A percentile compares a stretch with the other conserved stretches of the same genome.
phyloP scores from a whole-genome alignment of 345 rosid species.

The Sonneratia caseolaris region DNA sequence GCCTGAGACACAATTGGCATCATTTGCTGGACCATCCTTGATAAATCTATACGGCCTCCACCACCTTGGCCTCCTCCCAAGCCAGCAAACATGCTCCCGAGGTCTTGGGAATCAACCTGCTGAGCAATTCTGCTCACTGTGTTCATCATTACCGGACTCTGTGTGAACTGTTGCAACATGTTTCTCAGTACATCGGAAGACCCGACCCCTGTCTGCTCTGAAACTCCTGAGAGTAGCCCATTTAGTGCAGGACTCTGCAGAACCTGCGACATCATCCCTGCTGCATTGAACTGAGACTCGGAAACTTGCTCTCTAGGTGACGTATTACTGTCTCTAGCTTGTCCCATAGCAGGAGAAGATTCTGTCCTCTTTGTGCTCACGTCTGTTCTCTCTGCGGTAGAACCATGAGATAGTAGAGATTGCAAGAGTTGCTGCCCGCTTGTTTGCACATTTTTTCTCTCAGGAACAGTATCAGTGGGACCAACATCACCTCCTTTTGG shows the following conservation, averaged over 20 bases:
- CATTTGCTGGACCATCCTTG: conserved; percentile 86
- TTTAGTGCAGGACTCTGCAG: conserved; percentile 55
- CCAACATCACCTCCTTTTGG: conserved; percentile 30
- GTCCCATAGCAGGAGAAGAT: conserved; percentile 9
- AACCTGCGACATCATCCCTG: conserved; percentile 60
- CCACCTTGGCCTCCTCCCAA: conserved; percentile 44
- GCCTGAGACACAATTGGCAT: conserved; percentile 94
- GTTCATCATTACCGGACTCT: conserved; percentile 76
- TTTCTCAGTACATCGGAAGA: conserved; percentile 72
- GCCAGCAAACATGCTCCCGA: conserved; percentile 67
- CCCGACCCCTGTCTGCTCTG: conserved; percentile 69
- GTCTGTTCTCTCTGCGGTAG: conserved; percentile 18
- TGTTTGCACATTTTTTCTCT: conserved; percentile 26
- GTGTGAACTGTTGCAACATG: conserved; percentile 79
- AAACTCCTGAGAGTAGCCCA: conserved; percentile 60
- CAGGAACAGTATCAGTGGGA: conserved; percentile 27
- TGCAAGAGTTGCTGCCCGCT: conserved; percentile 55
- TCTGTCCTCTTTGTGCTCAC: conserved; percentile 14
- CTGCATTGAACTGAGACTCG: conserved; percentile 35
- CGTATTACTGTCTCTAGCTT: conserved; percentile 12
- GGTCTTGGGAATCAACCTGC: conserved; percentile 67
- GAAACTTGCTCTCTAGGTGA: conserved; percentile 27
- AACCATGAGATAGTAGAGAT: conserved; percentile 46
- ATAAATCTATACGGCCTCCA: conserved; percentile 60
- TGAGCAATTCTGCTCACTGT: conserved; percentile 82